Base-by-base conservation (phyloP, 23 red algal species). In the Gracilaria caudata region DNA sequence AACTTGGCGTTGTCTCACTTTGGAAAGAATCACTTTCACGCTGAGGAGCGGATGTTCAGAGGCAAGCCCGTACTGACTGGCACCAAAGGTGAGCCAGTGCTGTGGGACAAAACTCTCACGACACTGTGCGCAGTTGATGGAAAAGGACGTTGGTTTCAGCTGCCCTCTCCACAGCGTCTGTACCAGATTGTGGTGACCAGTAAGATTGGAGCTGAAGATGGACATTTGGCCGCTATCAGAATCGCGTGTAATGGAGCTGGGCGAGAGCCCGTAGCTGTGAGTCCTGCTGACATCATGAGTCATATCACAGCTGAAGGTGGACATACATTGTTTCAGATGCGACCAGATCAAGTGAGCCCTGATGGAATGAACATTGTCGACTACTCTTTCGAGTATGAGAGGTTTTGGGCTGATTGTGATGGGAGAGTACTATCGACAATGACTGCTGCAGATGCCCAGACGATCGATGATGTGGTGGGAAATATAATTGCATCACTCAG, bases 351-450 rank as follows among this genome's bases (percentile, higher is more conserved):
- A 14, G 7, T 75, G 13, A 75, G 70, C 70, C 70, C 70, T 7
- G 70, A 75, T 33, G 70, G 70, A 24, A 43, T 24, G 38, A 75
- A 11, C 7, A 32, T 75, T 29, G 30, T n/a, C 23, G 70, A 75
- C 70, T 75, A 75, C 13, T 37, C n/a, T 40, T 75, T 75, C 33
- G 70, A 75, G 70, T 75, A 75, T 43, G 70, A 75, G 39, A 46
- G 16, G 26, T 75, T 75, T 43, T 75, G 70, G 70, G 13, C 70
- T 19, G 70, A 75, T 75, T 39, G 70, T 10, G 33, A 74, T 14
- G 5, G 70, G 8, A 75, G 23, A 32, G 17, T 43, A 30, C 70
- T 7, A 43, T 46, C 70, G 32, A 75, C 70, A 14, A 43, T 46
- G 23, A 43, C 33, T 37, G 70, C 8, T 8, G 49, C 49, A 53